Conservation (phyloP, 164 flowering plant species). For the Stephania yunnanensis region DNA sequence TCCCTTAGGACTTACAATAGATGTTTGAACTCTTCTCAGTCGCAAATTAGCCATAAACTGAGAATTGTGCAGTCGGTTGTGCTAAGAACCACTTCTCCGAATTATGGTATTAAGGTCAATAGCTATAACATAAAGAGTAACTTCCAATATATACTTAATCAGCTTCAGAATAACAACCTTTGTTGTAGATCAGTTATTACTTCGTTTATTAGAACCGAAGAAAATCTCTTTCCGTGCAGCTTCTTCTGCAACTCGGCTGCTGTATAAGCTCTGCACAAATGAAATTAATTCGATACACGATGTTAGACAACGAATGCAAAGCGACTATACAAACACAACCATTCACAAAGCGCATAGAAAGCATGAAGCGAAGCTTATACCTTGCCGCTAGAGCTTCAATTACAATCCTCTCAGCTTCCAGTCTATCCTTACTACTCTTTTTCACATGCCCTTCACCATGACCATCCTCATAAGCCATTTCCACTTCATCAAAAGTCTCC, state of each 20-base stretch:
- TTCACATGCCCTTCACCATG: constrained; percentile 10
- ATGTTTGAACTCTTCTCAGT: too few species aligned
- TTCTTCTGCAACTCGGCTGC: constrained; percentile 71
- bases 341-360: background rate
- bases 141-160: background rate
- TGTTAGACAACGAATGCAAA: background rate
- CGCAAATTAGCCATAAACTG: background rate
- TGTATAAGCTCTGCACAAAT: constrained; percentile 59
- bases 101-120: background rate
- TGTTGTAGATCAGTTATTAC: constrained; percentile 45
- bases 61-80: background rate
- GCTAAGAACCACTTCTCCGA: too few species aligned
- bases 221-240: constrained; percentile 47
- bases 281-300: background rate
- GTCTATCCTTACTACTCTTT: constrained; percentile 19
- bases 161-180: constrained; percentile 34
- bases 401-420: constrained; percentile 51
- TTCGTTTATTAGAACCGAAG: constrained; percentile 35
- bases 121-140: background rate
- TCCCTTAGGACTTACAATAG: too few species aligned
- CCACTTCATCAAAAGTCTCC: constrained; percentile 21
- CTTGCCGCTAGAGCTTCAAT: constrained; percentile 59
- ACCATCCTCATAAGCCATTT: constrained; percentile 8
- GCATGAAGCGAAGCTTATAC: constrained; percentile 15
- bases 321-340: background rate